Evolutionary conservation across 1,284 basidiomycete genomes (phyloP).

Genomic region (Leccinum fuscescens): DNA sequence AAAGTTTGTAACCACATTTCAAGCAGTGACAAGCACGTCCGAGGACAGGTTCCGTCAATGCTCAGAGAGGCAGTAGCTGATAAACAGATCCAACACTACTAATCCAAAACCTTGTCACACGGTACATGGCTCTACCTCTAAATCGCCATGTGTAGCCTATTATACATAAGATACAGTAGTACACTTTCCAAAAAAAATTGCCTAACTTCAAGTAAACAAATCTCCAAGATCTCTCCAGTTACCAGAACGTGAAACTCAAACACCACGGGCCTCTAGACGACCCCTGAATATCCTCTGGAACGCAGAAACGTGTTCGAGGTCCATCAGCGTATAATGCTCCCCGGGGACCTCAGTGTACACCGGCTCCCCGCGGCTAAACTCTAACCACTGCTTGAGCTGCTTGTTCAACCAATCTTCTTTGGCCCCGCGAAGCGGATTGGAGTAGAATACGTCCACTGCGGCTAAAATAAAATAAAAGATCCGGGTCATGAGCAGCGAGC

Average conservation of each 20-base stretch:
- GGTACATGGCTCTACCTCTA: too few species aligned
- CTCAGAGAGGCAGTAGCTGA: too few species aligned
- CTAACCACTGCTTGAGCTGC: constrained; percentile 26
- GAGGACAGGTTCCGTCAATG: too few species aligned
- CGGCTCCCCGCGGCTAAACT: constrained; percentile 20
- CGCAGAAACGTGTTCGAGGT: constrained; percentile 33
- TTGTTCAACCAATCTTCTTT: constrained; percentile 22
- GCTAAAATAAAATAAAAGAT: constrained; percentile 3
- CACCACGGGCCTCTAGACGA: constrained; percentile 23
- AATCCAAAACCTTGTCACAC: too few species aligned
- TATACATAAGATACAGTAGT: too few species aligned
- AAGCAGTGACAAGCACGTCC: too few species aligned
- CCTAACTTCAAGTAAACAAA: neutral
- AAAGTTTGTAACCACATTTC: too few species aligned
- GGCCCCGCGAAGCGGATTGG: constrained; percentile 21
- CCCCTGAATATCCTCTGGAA: constrained; percentile 35
- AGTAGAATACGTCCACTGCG: constrained; percentile 25
- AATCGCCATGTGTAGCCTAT: too few species aligned
- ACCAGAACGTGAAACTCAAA: neutral
- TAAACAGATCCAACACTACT: too few species aligned
- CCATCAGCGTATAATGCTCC: constrained; percentile 35
- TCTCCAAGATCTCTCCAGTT: neutral
- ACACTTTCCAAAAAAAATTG: too few species aligned
- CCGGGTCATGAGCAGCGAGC: neutral
- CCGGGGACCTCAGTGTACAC: constrained; percentile 32